Conservation (phyloP, 495 filamentous ascomycete species). For the Daldinia bambusicola region DNA sequence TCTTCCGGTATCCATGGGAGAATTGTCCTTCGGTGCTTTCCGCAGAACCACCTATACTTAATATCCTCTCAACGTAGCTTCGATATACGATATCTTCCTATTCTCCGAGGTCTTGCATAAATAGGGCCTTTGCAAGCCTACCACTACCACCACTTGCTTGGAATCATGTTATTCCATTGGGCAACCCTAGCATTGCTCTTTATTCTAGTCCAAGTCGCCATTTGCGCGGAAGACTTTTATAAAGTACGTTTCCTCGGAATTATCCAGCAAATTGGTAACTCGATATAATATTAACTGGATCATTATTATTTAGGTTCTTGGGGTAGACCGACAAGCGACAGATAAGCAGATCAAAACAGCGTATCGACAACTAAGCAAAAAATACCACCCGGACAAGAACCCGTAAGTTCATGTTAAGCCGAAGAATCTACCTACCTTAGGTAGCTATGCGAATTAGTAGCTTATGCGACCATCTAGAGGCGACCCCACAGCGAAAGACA, state of each 20-base stretch:
- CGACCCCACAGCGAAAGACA: slow-evolving; percentile 83
- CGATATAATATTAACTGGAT: slow-evolving; percentile 19
- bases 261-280: neutral
- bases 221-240: slow-evolving; percentile 83
- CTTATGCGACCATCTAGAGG: slow-evolving; percentile 59
- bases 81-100: slow-evolving; percentile 10
- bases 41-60: slow-evolving; percentile 9
- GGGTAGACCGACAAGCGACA: slow-evolving; percentile 79
- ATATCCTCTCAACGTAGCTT: slow-evolving; percentile 3
- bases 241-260: slow-evolving; percentile 63
- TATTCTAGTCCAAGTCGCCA: slow-evolving; percentile 56
- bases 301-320: slow-evolving; percentile 68
- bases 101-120: neutral
- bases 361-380: slow-evolving; percentile 92
- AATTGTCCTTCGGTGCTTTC: slow-evolving; percentile 21
- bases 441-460: neutral
- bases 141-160: slow-evolving; percentile 22
- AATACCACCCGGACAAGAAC: slow-evolving; percentile 98
- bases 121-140: slow-evolving; percentile 13
- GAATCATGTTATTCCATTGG: slow-evolving; percentile 53
- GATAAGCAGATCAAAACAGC: slow-evolving; percentile 96
- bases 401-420: slow-evolving; percentile 68
- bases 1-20: slow-evolving; percentile 28
- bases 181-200: slow-evolving; percentile 57
- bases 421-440: slow-evolving; percentile 2